phyloP scores from a whole-genome alignment of 768 basidiomycete genomes.

The Pisolithus albus region DNA sequence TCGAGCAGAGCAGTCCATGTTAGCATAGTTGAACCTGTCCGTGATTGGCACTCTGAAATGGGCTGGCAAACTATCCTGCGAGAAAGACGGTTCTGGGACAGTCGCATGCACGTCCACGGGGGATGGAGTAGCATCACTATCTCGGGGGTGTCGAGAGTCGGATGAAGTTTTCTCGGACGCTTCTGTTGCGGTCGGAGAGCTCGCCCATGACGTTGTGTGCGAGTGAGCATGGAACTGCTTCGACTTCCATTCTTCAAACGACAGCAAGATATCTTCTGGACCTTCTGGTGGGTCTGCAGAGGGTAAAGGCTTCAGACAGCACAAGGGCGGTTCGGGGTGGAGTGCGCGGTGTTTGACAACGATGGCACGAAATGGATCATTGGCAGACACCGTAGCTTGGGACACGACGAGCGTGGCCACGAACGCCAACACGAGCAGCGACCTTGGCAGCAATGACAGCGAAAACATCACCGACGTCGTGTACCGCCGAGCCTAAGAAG shows the following conservation, averaged over 20 bases:
- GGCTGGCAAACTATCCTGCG: constrained; percentile 35
- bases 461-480: neutral
- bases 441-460: constrained; percentile 3
- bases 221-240: constrained; percentile 45
- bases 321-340: constrained; percentile 53
- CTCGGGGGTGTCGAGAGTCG: neutral
- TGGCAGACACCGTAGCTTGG: constrained; percentile 28
- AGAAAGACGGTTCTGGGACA: constrained; percentile 10
- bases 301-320: constrained; percentile 54
- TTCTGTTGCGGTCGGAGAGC: constrained; percentile 6
- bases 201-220: constrained; percentile 22
- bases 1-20: constrained; percentile 86
- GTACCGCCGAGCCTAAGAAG: constrained; percentile 12
- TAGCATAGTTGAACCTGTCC: constrained; percentile 94
- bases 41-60: constrained; percentile 69
- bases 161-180: constrained; percentile 2
- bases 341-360: constrained; percentile 37
- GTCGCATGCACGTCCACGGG: constrained; percentile 7
- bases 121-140: constrained; percentile 2
- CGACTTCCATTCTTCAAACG: constrained; percentile 86
- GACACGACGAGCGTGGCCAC: constrained; percentile 26
- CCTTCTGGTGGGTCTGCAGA: constrained; percentile 34
- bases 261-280: constrained; percentile 58
- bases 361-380: constrained; percentile 60
- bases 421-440: constrained; percentile 12